phyloP scores from a whole-genome alignment of 495 filamentous ascomycete species.

The Neurospora tetraspora region DNA sequence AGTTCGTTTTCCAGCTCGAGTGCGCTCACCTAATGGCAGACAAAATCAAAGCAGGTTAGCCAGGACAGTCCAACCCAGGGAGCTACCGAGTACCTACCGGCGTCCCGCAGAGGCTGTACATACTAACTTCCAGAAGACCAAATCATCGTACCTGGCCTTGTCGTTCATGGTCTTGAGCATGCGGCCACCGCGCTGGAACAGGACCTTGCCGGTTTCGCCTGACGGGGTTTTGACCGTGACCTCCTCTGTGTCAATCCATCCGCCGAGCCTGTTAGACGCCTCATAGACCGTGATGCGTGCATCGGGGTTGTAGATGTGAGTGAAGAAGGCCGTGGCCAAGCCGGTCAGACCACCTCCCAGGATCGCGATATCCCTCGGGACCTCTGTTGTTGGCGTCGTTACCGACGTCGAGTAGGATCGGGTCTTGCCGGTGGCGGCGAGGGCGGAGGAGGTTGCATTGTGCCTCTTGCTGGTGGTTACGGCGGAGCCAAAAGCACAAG shows the following conservation, averaged over 20 bases:
- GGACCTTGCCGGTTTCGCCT: slow-evolving; percentile 42
- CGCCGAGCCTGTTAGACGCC: slow-evolving; percentile 55
- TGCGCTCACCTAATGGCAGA: slow-evolving; percentile 44
- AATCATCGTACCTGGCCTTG: slow-evolving; percentile 25
- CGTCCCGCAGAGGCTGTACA: slow-evolving; percentile 4
- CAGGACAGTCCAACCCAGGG: not conserved
- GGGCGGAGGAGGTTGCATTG: not conserved
- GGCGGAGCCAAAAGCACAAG: not conserved
- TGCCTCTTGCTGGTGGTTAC: not conserved
- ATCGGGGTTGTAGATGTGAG: slow-evolving; percentile 46
- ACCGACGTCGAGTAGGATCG: slow-evolving; percentile 7
- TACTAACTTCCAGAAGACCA: slow-evolving; percentile 36
- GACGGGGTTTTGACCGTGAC: slow-evolving; percentile 40
- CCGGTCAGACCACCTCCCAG: slow-evolving; percentile 89
- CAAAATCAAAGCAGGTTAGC: slow-evolving; percentile 1
- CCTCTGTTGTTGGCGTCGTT: not conserved
- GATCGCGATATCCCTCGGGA: slow-evolving; percentile 51
- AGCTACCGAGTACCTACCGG: not conserved
- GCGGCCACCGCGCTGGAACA: slow-evolving; percentile 81
- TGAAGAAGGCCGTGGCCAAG: slow-evolving; percentile 67
- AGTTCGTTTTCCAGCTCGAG: slow-evolving; percentile 54
- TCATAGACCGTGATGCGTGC: slow-evolving; percentile 71
- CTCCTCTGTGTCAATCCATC: slow-evolving; percentile 68
- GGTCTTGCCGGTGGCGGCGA: not conserved
- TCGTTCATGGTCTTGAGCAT: slow-evolving; percentile 49